phyloP scores from a whole-genome alignment of 164 flowering plant genomes.

The Malania oleifera region DNA sequence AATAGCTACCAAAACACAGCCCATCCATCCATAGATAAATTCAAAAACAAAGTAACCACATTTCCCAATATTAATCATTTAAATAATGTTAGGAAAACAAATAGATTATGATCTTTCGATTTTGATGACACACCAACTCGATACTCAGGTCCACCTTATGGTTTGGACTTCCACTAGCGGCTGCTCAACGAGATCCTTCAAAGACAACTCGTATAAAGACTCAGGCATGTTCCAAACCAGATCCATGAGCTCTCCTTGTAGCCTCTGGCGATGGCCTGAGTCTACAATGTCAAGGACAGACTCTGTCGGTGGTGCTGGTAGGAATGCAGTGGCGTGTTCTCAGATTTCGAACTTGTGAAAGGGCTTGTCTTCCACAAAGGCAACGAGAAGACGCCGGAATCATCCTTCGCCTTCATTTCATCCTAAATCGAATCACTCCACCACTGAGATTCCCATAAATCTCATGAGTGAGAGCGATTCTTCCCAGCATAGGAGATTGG shows the following conservation, averaged over 20 bases:
- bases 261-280: conserved; percentile 49
- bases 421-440: conserved; percentile 18
- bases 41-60: too few species aligned
- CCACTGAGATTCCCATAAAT: not conserved
- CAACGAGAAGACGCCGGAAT: conserved; percentile 35
- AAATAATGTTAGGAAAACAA: too few species aligned
- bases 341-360: conserved; percentile 12
- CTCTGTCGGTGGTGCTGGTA: conserved; percentile 12
- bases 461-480: not conserved
- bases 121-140: too few species aligned
- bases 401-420: conserved; percentile 9
- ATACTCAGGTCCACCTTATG: too few species aligned
- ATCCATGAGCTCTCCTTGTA: conserved; percentile 67
- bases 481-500: not conserved
- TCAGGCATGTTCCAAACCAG: conserved; percentile 69
- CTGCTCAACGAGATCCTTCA: conserved; percentile 62
- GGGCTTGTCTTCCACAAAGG: conserved; percentile 42
- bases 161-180: not conserved
- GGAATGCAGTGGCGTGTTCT: conserved; percentile 23
- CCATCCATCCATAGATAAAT: too few species aligned
- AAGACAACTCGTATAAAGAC: conserved; percentile 62
- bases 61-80: too few species aligned
- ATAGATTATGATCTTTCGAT: too few species aligned
- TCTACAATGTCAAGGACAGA: conserved; percentile 27
- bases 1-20: too few species aligned